Conservation (phyloP, 2,329 filamentous ascomycete species). For the Neonectria punicea region DNA sequence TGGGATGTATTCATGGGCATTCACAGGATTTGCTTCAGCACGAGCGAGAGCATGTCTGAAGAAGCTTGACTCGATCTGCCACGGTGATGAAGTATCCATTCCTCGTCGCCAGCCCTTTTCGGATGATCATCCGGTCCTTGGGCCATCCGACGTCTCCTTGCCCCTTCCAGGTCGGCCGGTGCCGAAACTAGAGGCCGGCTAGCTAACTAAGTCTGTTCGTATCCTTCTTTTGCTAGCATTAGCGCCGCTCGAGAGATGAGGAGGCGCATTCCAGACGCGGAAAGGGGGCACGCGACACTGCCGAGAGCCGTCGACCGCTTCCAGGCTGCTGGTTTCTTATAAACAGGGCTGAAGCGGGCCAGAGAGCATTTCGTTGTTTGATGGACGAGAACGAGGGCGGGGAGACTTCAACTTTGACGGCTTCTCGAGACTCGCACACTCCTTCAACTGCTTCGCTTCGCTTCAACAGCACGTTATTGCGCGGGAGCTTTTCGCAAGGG, state of each 20-base stretch:
- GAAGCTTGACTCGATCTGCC: too few relatives aligned
- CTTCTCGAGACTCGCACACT: background rate
- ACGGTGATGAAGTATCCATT: background rate
- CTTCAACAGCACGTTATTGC: background rate
- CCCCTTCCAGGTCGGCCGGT: background rate
- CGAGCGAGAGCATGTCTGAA: too few relatives aligned
- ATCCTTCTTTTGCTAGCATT: background rate
- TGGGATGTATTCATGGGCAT: background rate
- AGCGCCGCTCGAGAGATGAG: background rate
- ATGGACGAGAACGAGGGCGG: background rate
- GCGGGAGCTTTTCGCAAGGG: background rate
- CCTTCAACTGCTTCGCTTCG: background rate
- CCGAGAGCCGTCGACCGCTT: background rate
- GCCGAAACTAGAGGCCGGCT: background rate
- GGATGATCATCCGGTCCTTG: background rate
- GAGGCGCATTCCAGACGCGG: background rate
- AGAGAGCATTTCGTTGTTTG: background rate
- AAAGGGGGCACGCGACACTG: background rate
- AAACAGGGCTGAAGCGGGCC: background rate
- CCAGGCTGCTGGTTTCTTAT: background rate
- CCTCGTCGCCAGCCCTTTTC: background rate
- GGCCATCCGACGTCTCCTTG: background rate
- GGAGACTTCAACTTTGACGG: background rate
- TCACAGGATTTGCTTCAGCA: background rate
- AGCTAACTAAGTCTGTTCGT: background rate